These are phyloP conservation scores for Coemansia pectinata DNA, from an alignment of 192 early-diverging fungal genomes.

Conservation along the genomic window DNA sequence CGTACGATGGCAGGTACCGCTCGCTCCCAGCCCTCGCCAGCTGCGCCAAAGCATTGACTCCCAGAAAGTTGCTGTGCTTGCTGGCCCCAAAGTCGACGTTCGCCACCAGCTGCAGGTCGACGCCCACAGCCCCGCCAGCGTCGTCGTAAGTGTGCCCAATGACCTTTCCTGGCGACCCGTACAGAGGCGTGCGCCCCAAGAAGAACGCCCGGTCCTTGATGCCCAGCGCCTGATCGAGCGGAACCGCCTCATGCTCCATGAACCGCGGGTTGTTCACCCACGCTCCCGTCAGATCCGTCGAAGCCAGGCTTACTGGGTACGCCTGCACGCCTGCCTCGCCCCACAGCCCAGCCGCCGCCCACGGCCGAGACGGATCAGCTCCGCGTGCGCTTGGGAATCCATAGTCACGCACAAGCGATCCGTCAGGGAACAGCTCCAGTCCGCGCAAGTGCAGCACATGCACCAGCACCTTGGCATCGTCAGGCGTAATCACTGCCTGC, in stretches of 20 bases:
- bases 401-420: constrained; percentile 50
- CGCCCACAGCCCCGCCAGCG: constrained; percentile 13
- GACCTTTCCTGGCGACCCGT: constrained; percentile 74
- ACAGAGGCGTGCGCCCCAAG: constrained; percentile 66
- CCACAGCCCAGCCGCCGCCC: constrained; percentile 27
- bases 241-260: constrained; percentile 67
- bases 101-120: constrained; percentile 41
- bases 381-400: constrained; percentile 8
- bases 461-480: constrained; percentile 22
- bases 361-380: constrained; percentile 11
- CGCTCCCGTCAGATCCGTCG: constrained; percentile 49
- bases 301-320: constrained; percentile 44
- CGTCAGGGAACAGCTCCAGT: constrained; percentile 39
- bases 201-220: constrained; percentile 74
- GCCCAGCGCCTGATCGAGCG: constrained; percentile 74
- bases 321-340: constrained; percentile 24
- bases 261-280: constrained; percentile 67
- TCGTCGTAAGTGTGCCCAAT: constrained; percentile 55
- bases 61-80: constrained; percentile 40
- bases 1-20: constrained; percentile 65
- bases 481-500: constrained; percentile 19
- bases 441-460: constrained; percentile 50
- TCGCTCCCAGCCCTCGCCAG: constrained; percentile 14
- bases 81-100: constrained; percentile 8
- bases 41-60: constrained; percentile 28